These are phyloP conservation scores for Picea abies DNA, from an alignment of 83 land plant species.

Conservation along the genomic window DNA sequence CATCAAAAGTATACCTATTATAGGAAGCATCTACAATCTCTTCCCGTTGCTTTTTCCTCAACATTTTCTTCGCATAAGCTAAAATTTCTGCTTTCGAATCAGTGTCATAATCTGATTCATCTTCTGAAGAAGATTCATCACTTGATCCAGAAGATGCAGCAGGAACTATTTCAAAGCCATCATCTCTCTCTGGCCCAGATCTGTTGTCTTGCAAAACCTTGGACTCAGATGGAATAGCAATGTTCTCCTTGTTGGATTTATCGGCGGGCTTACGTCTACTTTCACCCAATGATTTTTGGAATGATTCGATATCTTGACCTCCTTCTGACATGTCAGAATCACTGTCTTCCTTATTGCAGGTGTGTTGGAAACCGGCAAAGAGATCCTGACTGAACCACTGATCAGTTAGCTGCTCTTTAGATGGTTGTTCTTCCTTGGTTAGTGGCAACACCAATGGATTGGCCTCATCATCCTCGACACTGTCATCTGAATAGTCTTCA, in stretches of 20 bases:
- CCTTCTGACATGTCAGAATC: constrained; percentile 59
- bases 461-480: constrained; percentile 42
- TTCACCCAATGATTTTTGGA: not conserved
- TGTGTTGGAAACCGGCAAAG: constrained; percentile 65
- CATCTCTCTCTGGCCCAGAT: constrained; percentile 27
- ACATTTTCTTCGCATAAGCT: constrained; percentile 95
- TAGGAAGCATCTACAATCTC: constrained; percentile 80
- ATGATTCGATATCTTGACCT: not conserved
- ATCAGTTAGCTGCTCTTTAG: constrained; percentile 70
- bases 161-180: constrained; percentile 92
- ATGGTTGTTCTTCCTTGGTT: constrained; percentile 42
- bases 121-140: constrained; percentile 61
- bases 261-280: not conserved
- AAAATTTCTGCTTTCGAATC: constrained; percentile 84
- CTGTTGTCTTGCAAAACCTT: constrained; percentile 5
- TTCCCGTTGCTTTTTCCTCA: constrained; percentile 88
- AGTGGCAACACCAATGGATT: constrained; percentile 87
- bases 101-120: constrained; percentile 63
- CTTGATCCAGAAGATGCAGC: constrained; percentile 59
- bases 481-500: constrained; percentile 29
- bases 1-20: constrained; percentile 89
- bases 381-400: constrained; percentile 97
- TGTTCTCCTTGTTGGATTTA: constrained; percentile 4
- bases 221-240: constrained; percentile 10
- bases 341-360: constrained; percentile 41